A percentile compares a stretch with the other conserved stretches of the same genome.
These are phyloP conservation scores for Mycosphaerella arachidis DNA, from an alignment of 2,329 filamentous ascomycete species.

Conservation along the genomic window DNA sequence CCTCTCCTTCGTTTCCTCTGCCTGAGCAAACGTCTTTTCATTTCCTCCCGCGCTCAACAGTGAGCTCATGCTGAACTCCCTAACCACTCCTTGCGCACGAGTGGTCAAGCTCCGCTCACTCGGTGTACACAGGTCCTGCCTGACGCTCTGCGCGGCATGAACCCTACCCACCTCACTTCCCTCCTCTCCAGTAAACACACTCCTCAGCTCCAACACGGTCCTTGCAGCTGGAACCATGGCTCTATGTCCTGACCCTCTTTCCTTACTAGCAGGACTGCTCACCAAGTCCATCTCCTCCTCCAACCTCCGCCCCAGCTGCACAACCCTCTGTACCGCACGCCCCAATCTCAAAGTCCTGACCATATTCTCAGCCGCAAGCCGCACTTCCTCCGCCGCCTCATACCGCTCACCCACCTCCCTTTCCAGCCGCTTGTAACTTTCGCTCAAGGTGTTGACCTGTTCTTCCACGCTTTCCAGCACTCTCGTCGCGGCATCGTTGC, in stretches of 20 bases:
- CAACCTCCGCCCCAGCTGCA: conserved; percentile 78
- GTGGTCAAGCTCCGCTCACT: conserved; percentile 70
- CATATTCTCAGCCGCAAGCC: conserved; percentile 69
- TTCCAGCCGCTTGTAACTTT: conserved; percentile 80
- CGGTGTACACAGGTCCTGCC: conserved; percentile 64
- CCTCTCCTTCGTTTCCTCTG: conserved; percentile 69
- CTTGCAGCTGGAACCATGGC: conserved; percentile 78
- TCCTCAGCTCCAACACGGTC: conserved; percentile 64
- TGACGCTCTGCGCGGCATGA: conserved; percentile 65
- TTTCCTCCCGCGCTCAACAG: conserved; percentile 34
- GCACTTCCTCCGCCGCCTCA: conserved; percentile 78
- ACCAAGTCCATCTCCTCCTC: conserved; percentile 79
- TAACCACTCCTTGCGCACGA: conserved; percentile 70
- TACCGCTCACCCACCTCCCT: conserved; percentile 82
- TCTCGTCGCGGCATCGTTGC: conserved; percentile 65
- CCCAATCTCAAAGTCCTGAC: conserved; percentile 76
- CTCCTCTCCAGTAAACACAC: conserved; percentile 42
- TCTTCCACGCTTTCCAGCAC: conserved; percentile 73
- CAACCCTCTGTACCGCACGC: conserved; percentile 68
- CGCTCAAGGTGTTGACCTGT: conserved; percentile 74
- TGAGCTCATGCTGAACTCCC: conserved; percentile 73
- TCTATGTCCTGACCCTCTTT: conserved; percentile 54
- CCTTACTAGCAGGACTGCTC: conserved; percentile 33
- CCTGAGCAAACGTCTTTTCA: conserved; percentile 51
- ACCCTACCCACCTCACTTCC: conserved; percentile 72